Conservation (phyloP, 2,329 filamentous ascomycete species). For the Penicillium sclerotigenum region DNA sequence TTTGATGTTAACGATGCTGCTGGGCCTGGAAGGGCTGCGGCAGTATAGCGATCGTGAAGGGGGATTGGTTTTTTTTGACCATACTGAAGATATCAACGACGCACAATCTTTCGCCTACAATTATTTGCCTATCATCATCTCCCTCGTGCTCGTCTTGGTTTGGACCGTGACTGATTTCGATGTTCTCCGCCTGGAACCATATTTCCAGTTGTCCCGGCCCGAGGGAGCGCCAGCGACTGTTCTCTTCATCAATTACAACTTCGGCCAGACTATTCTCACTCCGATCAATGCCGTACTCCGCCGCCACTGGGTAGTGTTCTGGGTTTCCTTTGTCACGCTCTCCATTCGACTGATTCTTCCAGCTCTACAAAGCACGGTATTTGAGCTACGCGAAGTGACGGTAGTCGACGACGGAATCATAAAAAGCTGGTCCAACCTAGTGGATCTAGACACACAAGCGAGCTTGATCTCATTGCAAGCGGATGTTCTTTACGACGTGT, state of each 20-base stretch:
- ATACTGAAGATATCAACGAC: conserved; percentile 29
- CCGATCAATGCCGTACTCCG: conserved; percentile 32
- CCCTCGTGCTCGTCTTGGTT: conserved; percentile 46
- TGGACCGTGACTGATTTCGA: conserved; percentile 52
- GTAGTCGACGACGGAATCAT: conserved; percentile 21
- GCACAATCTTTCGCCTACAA: conserved; percentile 35
- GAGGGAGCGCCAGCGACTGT: conserved; percentile 33
- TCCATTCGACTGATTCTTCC: conserved; percentile 34
- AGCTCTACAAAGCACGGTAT: conserved; percentile 31
- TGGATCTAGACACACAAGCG: conserved; percentile 29
- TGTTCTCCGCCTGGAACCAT: conserved; percentile 50
- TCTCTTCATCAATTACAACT: conserved; percentile 39
- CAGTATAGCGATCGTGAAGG: conserved; percentile 30
- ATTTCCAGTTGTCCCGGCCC: conserved; percentile 41
- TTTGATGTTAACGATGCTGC: conserved; percentile 21
- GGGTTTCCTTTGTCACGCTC: conserved; percentile 33
- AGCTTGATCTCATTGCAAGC: conserved; percentile 32
- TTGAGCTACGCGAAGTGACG: conserved; percentile 31
- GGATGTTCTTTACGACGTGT: conserved; percentile 18
- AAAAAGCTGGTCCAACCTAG: conserved; percentile 30
- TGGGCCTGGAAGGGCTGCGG: conserved; percentile 29
- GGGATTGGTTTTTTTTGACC: conserved; percentile 29
- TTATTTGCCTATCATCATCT: conserved; percentile 44
- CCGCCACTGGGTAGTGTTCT: conserved; percentile 32
- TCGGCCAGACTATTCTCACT: conserved; percentile 36